Base-by-base conservation (phyloP, 2,329 filamentous ascomycete genomes). In the Lizonia empirigonia region DNA sequence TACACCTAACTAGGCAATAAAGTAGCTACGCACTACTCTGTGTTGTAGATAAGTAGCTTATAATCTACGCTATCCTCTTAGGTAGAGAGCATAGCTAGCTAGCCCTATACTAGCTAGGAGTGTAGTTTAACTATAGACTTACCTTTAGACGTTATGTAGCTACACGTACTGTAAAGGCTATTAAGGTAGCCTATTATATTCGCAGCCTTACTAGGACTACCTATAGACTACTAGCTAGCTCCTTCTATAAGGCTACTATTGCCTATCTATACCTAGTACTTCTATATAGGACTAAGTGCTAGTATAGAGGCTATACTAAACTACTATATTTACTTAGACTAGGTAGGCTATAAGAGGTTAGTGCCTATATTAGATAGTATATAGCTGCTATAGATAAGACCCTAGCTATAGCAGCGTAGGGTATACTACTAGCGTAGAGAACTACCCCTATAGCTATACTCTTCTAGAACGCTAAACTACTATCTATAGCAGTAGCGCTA, bases 51-150 rank as follows among this genome's bases (percentile, higher is more conserved):
- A 34, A 46, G 13, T 27, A 24, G 33, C 38, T 44, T 16, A 44
- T 35, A 24, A 46, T 54, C 26, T 2, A 47, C 18, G 38, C 39
- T 29, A 41, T 32, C 12, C 16, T 9, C 16, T 16, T 9, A 23
- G 35, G 37, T 4, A 20, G 35, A 15, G 35, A 24, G n/a, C 5
- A 18, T 16, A 47, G 23, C 32, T 38, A 42, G 20, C 26, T 36
- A 9, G 44, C 50, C 23, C 37, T 47, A 7, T 26, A 38, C 5
- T 53, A 38, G 50, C 50, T 53, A 15, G 38, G 50, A 27, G 44
- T 53, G 9, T 48, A 23, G 44, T 48, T 53, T 48, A 44, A 53
- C 22, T 23, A 33, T 19, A 41, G 24, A 22, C 50, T 53, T 19
- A 53, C 15, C 33, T 53, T 53, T 15, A 37, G n/a, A 24, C 16